A percentile compares a stretch with the other conserved stretches of the same genome.
Evolutionary conservation across 352 stramenopile species (phyloP).

Genomic region (Phytophthora pluvialis): DNA sequence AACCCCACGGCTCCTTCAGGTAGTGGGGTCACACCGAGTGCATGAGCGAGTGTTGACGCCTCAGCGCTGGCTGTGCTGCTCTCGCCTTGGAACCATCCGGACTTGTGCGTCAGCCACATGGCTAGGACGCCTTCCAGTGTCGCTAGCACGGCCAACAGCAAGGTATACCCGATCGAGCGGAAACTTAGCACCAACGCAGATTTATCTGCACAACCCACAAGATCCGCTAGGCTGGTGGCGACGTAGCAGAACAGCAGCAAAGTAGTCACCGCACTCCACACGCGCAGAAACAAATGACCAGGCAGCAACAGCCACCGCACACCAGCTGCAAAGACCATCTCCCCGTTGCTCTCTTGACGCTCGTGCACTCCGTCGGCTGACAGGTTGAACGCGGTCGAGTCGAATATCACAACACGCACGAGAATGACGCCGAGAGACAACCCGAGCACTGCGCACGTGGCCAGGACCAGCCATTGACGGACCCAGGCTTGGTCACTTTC

Average conservation of each 20-base stretch:
- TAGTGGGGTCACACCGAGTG: slow-evolving; percentile 29
- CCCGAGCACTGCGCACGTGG: slow-evolving; percentile 39
- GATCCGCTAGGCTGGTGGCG: slow-evolving; percentile 47
- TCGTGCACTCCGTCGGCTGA: slow-evolving; percentile 24
- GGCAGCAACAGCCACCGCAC: slow-evolving; percentile 53
- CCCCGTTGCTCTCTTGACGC: slow-evolving; percentile 36
- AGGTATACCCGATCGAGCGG: slow-evolving; percentile 38
- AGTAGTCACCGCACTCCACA: slow-evolving; percentile 51
- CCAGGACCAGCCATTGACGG: slow-evolving; percentile 37
- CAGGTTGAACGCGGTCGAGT: slow-evolving; percentile 39
- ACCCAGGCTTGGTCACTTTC: slow-evolving; percentile 20
- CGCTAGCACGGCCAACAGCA: slow-evolving; percentile 41
- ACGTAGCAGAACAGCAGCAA: slow-evolving; percentile 59
- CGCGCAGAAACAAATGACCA: slow-evolving; percentile 50
- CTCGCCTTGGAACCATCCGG: slow-evolving; percentile 34
- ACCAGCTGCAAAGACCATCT: slow-evolving; percentile 30
- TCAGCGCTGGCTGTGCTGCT: slow-evolving; percentile 1
- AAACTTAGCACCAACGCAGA: slow-evolving; percentile 40
- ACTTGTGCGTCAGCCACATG: slow-evolving; percentile 35
- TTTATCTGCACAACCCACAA: slow-evolving; percentile 52
- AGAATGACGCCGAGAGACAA: slow-evolving; percentile 44
- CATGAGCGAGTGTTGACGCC: slow-evolving; percentile 19
- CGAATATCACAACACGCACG: slow-evolving; percentile 28
- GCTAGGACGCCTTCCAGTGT: slow-evolving; percentile 45
- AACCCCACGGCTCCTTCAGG: slow-evolving; percentile 44